Evolutionary conservation across 805 yeast genomes (phyloP), one percentile per base, ranked within the genome.

Genomic region (Tetrapisispora arboricola): DNA sequence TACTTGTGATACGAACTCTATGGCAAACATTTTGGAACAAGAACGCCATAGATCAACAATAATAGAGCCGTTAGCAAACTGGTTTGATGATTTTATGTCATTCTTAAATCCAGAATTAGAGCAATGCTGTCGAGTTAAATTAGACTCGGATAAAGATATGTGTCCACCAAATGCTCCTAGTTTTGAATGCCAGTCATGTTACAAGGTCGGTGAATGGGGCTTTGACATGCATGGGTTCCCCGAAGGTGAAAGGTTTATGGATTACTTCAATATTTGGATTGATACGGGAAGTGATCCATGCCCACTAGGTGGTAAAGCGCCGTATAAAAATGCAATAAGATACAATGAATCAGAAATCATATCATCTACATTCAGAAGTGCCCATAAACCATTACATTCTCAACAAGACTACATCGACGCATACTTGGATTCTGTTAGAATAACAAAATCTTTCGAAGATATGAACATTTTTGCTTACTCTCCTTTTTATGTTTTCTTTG

Each of bases 291-390:
- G 94, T 43, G 92, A 84, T 52, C 85, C 90, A 2, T 90, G 98
- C 60, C 96, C 97, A 1, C 65, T 90, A 21, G 97, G 95, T 3
- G 98, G 98, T 2, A 83, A 84, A 54, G 96, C 96, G 0, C 95
- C 96, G 0, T 90, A 90, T 56, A 70, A 83, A 1, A 61, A 68
- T 5, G 68, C 87, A 1, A 64, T 85, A 10, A 63, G 70, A 1
- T 63, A 69, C 21, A 67, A 68, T 42, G 62, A 63, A 24, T 62
- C 64, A 1, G 49, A 60, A 0, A 70, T 86, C 5, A 48, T 54
- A 9, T 66, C 90, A 2, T 75, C 86, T 1, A 70, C 72, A n/a
- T 86, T 90, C 64, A 67, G 97, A 49, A 76, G 90, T 1, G 72
- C 84, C 6, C 97, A 92, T 58, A 57, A 56, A 1, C 90, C 96